Conservation (phyloP, 2,329 filamentous ascomycete species). For the Penicillium sp. region DNA sequence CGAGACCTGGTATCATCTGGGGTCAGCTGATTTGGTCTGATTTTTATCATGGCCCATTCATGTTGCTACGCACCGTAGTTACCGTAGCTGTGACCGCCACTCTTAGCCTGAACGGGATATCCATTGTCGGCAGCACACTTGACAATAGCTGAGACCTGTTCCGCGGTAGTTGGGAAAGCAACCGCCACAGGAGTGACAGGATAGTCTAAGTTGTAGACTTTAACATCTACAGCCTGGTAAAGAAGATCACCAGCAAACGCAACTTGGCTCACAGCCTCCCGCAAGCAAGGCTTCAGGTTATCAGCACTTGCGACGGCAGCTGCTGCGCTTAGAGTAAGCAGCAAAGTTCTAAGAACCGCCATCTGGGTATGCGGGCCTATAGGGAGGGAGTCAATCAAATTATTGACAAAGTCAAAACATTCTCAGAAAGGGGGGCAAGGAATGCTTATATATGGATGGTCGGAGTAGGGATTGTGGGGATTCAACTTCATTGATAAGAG, state of each 20-base stretch:
- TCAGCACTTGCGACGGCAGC: constrained; percentile 2
- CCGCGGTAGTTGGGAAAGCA: constrained; percentile 32
- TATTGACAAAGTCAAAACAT: neutral
- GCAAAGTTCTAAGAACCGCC: neutral
- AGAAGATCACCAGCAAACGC: constrained; percentile 11
- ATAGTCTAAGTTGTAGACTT: constrained; percentile 16
- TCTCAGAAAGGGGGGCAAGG: neutral
- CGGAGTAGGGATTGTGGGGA: neutral
- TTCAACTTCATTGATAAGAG: neutral
- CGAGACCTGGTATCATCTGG: constrained; percentile 20
- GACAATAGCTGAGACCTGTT: constrained; percentile 50
- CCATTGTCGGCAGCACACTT: constrained; percentile 44
- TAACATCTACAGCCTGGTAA: constrained; percentile 10
- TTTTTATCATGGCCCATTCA: too few relatives aligned
- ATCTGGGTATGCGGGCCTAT: neutral
- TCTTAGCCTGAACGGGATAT: constrained; percentile 52
- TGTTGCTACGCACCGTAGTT: constrained; percentile 39
- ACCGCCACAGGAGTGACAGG: constrained; percentile 30
- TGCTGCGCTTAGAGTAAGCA: constrained; percentile 2
- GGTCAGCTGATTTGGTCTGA: neutral
- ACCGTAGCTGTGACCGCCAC: constrained; percentile 57
- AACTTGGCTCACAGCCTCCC: constrained; percentile 1
- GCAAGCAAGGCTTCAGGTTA: constrained; percentile 4
- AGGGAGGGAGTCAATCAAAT: neutral
- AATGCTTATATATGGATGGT: neutral